phyloP scores from a whole-genome alignment of 2,329 filamentous ascomycete species.

The Immersiporthe knoxdaviesiana region DNA sequence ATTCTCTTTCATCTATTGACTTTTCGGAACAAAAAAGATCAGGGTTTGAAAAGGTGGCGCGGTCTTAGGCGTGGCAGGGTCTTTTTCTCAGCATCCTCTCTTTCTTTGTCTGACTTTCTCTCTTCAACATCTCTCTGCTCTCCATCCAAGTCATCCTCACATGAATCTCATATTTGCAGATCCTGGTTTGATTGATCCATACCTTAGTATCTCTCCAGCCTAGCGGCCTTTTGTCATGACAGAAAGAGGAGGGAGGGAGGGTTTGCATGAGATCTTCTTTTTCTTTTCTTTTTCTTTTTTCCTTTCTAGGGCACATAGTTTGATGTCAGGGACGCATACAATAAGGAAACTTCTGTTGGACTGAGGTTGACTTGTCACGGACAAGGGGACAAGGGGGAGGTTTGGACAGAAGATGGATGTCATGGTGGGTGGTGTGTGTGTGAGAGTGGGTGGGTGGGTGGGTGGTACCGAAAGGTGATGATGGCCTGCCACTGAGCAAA shows the following conservation, averaged over 20 bases:
- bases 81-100: constrained; percentile 23
- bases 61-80: constrained; percentile 27
- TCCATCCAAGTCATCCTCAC: constrained; percentile 8
- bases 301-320: constrained; percentile 5
- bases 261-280: constrained; percentile 4
- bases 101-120: constrained; percentile 7
- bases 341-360: not conserved
- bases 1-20: constrained; percentile 23
- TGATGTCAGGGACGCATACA: constrained; percentile 5
- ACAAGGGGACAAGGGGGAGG: not conserved
- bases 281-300: not conserved
- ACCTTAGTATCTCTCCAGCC: constrained; percentile 9
- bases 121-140: constrained; percentile 15
- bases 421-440: not conserved
- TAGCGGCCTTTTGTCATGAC: constrained; percentile 9
- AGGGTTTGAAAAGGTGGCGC: constrained; percentile 25
- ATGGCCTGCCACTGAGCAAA: not conserved
- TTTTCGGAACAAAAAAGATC: constrained; percentile 18
- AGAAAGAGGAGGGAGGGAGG: not conserved
- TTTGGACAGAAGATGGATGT: not conserved
- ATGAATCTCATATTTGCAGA: constrained; percentile 2
- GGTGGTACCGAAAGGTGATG: not conserved
- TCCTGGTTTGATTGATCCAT: constrained; percentile 20
- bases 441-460: no score
- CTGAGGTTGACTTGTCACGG: not conserved